phyloP scores from a whole-genome alignment of 108 stramenopile species.

The Fragilaria radians region DNA sequence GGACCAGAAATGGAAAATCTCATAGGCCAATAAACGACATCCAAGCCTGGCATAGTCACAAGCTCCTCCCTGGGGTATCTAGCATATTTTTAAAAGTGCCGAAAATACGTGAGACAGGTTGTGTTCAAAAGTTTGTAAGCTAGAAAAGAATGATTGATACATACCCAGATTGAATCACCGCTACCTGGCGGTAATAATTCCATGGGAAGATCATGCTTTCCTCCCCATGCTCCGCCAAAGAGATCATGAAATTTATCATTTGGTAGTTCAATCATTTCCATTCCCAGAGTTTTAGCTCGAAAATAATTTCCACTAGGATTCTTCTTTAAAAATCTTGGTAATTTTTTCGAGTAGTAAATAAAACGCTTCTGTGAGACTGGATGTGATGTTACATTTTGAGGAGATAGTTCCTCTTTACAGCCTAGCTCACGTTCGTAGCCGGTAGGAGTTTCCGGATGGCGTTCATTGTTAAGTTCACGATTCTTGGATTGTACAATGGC shows the following conservation, averaged over 20 bases:
- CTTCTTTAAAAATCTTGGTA: slow-evolving; percentile 74
- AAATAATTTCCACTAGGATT: slow-evolving; percentile 85
- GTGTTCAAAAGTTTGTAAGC: not conserved
- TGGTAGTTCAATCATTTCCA: slow-evolving; percentile 74
- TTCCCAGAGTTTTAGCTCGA: slow-evolving; percentile 67
- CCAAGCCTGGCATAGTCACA: slow-evolving; percentile 45
- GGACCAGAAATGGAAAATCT: slow-evolving; percentile 53
- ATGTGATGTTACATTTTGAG: not conserved
- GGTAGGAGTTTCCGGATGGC: not conserved
- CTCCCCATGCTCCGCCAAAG: slow-evolving; percentile 67
- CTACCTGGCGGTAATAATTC: slow-evolving; percentile 51
- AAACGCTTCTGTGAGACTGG: slow-evolving; percentile 37
- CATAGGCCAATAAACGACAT: slow-evolving; percentile 20
- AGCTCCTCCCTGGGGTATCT: slow-evolving; percentile 71
- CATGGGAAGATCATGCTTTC: slow-evolving; percentile 34
- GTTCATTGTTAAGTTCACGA: slow-evolving; percentile 11
- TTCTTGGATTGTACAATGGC: slow-evolving; percentile 74
- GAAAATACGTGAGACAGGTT: slow-evolving; percentile 2
- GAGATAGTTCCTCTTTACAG: not conserved
- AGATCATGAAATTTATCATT: slow-evolving; percentile 53
- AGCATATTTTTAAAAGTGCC: too few species aligned
- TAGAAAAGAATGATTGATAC: not conserved
- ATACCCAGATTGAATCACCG: slow-evolving; percentile 57
- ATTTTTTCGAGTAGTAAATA: slow-evolving; percentile 85
- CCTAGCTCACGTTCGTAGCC: slow-evolving; percentile 3